phyloP scores from a whole-genome alignment of 257 asterid species.

The Parsonsia alboflavescens region DNA sequence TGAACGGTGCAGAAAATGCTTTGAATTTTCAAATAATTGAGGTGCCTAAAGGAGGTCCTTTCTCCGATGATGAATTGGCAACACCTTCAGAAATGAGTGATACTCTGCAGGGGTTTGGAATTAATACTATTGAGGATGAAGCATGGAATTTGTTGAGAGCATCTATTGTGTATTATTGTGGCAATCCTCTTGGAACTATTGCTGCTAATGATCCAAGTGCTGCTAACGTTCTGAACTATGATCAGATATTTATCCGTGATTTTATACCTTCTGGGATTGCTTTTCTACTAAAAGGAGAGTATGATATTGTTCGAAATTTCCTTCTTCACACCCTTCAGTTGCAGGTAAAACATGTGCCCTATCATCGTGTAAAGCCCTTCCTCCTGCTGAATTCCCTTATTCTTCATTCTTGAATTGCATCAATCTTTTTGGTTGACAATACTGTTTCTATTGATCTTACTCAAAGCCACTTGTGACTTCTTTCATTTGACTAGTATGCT shows the following conservation, averaged over 20 bases:
- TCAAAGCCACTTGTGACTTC: neutral
- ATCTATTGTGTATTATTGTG: constrained; percentile 71
- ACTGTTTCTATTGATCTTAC: neutral
- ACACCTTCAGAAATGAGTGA: constrained; percentile 29
- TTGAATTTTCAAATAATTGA: constrained; percentile 24
- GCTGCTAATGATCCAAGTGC: constrained; percentile 91
- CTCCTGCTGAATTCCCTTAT: neutral
- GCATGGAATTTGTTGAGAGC: constrained; percentile 76
- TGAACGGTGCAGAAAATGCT: constrained; percentile 31
- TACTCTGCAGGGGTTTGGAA: constrained; percentile 27
- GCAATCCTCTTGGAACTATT: constrained; percentile 73
- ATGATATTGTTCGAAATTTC: constrained; percentile 76
- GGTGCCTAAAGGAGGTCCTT: constrained; percentile 22
- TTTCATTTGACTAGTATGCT: neutral
- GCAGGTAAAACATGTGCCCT: constrained; percentile 49
- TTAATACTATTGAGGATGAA: constrained; percentile 69
- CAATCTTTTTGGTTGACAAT: neutral
- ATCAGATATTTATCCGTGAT: constrained; percentile 88
- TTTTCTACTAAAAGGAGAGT: constrained; percentile 80
- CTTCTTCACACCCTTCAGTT: constrained; percentile 86
- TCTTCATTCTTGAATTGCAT: neutral
- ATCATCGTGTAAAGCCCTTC: neutral
- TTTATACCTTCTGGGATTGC: constrained; percentile 88
- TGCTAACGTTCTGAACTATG: constrained; percentile 66
- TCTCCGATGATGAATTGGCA: constrained; percentile 28